Evolutionary conservation across 2,329 filamentous ascomycete genomes (phyloP).

Genomic region (Xylaria sp.): DNA sequence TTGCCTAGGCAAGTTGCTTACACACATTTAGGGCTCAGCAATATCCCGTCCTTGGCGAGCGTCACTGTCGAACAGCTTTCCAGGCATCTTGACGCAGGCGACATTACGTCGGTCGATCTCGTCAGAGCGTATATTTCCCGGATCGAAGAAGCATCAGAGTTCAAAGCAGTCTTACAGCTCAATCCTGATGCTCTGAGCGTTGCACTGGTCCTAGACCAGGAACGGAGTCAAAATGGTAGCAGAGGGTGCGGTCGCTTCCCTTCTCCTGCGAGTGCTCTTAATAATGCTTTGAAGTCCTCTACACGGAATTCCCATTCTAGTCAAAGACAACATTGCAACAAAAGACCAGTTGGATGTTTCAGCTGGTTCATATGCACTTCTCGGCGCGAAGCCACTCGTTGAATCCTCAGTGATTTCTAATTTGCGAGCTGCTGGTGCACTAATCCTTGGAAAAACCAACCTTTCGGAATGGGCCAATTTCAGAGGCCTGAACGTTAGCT

Average conservation of each 20-base stretch:
- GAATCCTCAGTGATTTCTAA: neutral
- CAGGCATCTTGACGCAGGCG: no score
- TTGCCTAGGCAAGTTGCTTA: no score
- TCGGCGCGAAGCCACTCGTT: neutral
- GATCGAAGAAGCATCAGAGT: no score
- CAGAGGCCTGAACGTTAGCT: neutral
- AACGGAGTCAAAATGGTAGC: neutral
- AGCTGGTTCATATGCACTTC: neutral
- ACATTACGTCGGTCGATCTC: no score
- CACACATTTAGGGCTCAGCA: no score
- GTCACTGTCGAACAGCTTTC: no score
- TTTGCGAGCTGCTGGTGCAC: neutral
- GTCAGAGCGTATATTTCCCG: no score
- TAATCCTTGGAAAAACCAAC: neutral
- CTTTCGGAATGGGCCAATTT: neutral
- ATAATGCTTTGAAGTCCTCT: neutral
- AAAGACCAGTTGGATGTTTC: neutral
- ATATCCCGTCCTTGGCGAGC: no score
- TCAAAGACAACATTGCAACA: slow-evolving; percentile 5
- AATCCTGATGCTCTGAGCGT: neutral
- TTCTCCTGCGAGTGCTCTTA: no score
- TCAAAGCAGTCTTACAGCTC: neutral
- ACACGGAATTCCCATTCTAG: neutral
- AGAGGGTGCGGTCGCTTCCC: no score
- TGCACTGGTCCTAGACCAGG: neutral